Conservation (phyloP, 2,329 filamentous ascomycete genomes). For the Metarhizium sp. region DNA sequence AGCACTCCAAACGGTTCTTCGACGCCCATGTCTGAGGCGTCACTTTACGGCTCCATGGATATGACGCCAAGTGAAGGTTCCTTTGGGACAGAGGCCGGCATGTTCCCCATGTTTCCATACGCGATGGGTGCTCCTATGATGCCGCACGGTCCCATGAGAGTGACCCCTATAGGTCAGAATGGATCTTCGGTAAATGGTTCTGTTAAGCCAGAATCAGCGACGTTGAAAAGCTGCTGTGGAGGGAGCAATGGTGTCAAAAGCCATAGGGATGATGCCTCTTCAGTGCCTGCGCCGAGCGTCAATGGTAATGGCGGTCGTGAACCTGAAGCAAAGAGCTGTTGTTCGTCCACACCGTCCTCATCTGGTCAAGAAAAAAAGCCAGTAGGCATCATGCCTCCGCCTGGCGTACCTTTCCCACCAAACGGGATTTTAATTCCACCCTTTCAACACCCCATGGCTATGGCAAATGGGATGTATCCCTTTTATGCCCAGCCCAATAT, state of each 20-base stretch:
- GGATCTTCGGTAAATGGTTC: constrained; percentile 12
- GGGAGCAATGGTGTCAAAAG: constrained; percentile 5
- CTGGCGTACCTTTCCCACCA: constrained; percentile 11
- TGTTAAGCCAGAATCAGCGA: neutral
- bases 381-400: constrained; percentile 11
- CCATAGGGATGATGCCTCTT: neutral
- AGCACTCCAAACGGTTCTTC: constrained; percentile 12
- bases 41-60: constrained; percentile 18
- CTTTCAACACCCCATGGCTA: constrained; percentile 24
- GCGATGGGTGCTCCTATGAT: constrained; percentile 17
- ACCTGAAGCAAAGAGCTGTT: constrained; percentile 18
- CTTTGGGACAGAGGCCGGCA: constrained; percentile 14
- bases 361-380: constrained; percentile 13
- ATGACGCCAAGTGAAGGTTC: constrained; percentile 17
- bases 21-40: constrained; percentile 12
- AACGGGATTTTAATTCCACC: constrained; percentile 24
- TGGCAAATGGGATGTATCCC: constrained; percentile 29
- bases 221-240: constrained; percentile 15
- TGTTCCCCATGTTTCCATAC: constrained; percentile 24
- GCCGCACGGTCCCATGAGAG: constrained; percentile 9
- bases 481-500: constrained; percentile 35
- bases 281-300: constrained; percentile 9
- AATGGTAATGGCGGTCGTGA: constrained; percentile 8
- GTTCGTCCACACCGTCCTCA: constrained; percentile 13
- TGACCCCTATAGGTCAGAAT: constrained; percentile 12